phyloP scores from a whole-genome alignment of 345 rosid genomes.

The Punica granatum region DNA sequence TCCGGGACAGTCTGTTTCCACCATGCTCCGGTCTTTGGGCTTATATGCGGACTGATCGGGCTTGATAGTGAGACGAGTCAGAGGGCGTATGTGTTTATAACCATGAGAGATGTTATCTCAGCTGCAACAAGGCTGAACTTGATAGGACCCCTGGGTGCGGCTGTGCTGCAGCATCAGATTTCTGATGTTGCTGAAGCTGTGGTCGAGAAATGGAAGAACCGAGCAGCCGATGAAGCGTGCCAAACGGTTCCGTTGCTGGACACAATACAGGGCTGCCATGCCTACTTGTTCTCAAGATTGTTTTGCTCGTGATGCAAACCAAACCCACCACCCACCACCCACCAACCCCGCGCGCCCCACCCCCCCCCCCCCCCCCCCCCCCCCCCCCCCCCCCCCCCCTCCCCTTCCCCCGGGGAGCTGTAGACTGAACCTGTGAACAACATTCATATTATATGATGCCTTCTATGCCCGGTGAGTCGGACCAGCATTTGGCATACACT shows the following conservation, averaged over 20 bases:
- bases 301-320: slow-evolving; percentile 50
- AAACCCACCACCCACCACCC: too few relatives aligned
- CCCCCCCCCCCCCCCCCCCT: too few relatives aligned
- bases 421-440: neutral
- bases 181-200: slow-evolving; percentile 50
- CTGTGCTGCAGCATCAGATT: slow-evolving; percentile 72
- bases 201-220: slow-evolving; percentile 53
- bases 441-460: neutral
- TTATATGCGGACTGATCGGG: slow-evolving; percentile 67
- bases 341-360: too few relatives aligned
- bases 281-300: slow-evolving; percentile 76
- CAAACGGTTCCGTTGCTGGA: slow-evolving; percentile 81
- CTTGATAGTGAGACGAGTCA: slow-evolving; percentile 54
- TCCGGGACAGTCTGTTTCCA: slow-evolving; percentile 39
- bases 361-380: too few relatives aligned
- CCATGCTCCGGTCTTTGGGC: slow-evolving; percentile 80
- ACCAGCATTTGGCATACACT: too few relatives aligned
- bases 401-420: too few relatives aligned
- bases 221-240: slow-evolving; percentile 62
- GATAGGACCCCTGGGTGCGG: slow-evolving; percentile 72
- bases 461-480: neutral
- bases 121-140: slow-evolving; percentile 86
- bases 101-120: slow-evolving; percentile 67
- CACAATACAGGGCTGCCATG: slow-evolving; percentile 66
- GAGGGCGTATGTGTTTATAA: slow-evolving; percentile 70